Conservation (phyloP, 768 basidiomycete genomes). For the Hygrocybe punicea region DNA sequence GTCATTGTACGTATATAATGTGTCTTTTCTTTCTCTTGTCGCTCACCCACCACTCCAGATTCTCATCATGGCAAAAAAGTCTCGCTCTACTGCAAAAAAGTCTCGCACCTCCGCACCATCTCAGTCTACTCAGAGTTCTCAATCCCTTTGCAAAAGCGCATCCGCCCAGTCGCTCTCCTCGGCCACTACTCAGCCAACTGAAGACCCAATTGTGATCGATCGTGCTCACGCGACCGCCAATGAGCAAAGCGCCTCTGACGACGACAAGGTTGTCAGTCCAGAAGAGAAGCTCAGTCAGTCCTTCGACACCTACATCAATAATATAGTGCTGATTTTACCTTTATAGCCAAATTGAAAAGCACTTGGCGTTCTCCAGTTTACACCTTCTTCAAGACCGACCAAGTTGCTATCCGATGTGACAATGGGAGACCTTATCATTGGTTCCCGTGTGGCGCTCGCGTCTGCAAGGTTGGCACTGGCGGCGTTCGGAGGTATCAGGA, state of each 20-base stretch:
- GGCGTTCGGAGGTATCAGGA: slow-evolving; percentile 20
- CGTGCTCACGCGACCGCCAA: neutral
- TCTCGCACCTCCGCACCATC: neutral
- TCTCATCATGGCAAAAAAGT: neutral
- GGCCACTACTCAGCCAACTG: neutral
- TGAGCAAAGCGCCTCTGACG: neutral
- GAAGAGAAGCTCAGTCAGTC: slow-evolving; percentile 1
- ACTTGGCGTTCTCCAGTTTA: slow-evolving; percentile 28
- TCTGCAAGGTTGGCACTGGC: slow-evolving; percentile 13
- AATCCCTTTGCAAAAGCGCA: neutral
- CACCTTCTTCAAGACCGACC: slow-evolving; percentile 21
- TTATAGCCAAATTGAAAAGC: slow-evolving; percentile 18
- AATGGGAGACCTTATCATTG: slow-evolving; percentile 17
- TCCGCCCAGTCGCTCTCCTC: neutral
- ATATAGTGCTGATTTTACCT: neutral
- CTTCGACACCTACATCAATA: neutral
- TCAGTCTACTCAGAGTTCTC: neutral
- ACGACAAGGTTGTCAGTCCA: neutral
- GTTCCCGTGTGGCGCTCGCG: slow-evolving; percentile 21
- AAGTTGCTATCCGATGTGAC: slow-evolving; percentile 14
- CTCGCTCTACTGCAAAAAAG: neutral
- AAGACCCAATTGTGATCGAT: neutral
- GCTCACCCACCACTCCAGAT: neutral
- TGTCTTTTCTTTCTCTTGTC: neutral
- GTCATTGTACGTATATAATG: neutral